Conservation (phyloP, 306 rosid species). For the Ziziphus jujuba region DNA sequence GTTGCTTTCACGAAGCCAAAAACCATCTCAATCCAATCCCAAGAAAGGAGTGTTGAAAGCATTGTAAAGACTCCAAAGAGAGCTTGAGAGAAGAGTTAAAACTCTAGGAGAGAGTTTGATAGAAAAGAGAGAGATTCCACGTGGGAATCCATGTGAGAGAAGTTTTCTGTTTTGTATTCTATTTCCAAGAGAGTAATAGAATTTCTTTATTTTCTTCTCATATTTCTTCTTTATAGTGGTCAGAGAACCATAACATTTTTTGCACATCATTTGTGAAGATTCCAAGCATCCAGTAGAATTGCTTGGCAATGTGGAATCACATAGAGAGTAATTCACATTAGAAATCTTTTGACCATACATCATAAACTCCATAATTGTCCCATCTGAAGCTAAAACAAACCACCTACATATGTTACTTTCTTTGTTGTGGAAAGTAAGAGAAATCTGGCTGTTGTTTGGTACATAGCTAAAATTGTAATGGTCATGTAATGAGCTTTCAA, state of each 20-base stretch:
- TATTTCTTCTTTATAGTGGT: too few species aligned
- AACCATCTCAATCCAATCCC: too few species aligned
- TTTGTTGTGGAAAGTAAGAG: slow-evolving; percentile 23
- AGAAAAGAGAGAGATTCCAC: too few species aligned
- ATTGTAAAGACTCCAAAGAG: too few species aligned
- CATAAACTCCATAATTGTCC: slow-evolving; percentile 13
- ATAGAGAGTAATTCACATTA: slow-evolving; percentile 9
- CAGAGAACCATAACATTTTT: too few species aligned
- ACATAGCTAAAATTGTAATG: slow-evolving; percentile 17
- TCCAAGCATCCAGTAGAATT: background rate
- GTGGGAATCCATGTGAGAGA: too few species aligned
- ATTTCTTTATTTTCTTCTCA: too few species aligned
- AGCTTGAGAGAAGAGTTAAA: too few species aligned
- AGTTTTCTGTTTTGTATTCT: too few species aligned
- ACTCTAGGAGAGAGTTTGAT: too few species aligned
- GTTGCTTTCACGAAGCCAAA: too few species aligned
- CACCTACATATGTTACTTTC: background rate
- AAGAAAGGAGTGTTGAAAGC: slow-evolving; percentile 3
- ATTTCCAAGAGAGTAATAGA: too few species aligned
- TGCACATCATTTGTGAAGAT: background rate
- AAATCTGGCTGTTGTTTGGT: background rate
- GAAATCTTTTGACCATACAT: slow-evolving; percentile 17
- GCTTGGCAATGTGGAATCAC: background rate
- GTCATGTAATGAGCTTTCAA: slow-evolving; percentile 2
- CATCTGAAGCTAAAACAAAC: slow-evolving; percentile 21